Conservation (phyloP, 345 rosid genomes). For the Linum trigynum region DNA sequence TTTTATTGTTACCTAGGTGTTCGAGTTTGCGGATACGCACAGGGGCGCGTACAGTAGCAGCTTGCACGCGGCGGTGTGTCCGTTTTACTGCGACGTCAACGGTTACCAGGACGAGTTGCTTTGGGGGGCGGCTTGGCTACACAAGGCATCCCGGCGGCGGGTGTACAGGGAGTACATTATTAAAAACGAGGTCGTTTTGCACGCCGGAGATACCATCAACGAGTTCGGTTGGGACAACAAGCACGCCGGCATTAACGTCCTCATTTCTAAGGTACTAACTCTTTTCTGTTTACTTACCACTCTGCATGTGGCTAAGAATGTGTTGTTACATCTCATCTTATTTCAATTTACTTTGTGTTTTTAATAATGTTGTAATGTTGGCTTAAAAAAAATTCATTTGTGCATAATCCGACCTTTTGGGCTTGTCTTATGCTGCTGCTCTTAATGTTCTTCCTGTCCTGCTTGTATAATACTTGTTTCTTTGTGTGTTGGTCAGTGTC, state of each 20-base stretch:
- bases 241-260: constrained; percentile 31
- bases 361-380: too few species aligned
- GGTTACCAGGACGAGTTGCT: constrained; percentile 32
- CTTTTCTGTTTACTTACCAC: background rate
- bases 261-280: constrained; percentile 24
- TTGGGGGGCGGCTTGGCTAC: constrained; percentile 31
- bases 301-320: background rate
- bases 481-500: too few species aligned
- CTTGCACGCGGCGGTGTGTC: constrained; percentile 24
- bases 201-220: constrained; percentile 33
- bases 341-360: constrained; percentile 4
- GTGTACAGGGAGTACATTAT: constrained; percentile 27
- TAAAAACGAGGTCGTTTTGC: constrained; percentile 26
- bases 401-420: constrained; percentile 8
- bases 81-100: constrained; percentile 29
- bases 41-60: constrained; percentile 26
- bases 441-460: constrained; percentile 17
- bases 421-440: constrained; percentile 14
- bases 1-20: constrained; percentile 14
- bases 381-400: too few species aligned
- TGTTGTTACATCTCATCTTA: background rate
- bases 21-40: constrained; percentile 29
- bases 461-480: background rate
- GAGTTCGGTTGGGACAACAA: constrained; percentile 33
- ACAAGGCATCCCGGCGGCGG: constrained; percentile 31